These are phyloP conservation scores for Emergomyces pasteurianus DNA, from an alignment of 2,329 filamentous ascomycete genomes.

Conservation along the genomic window DNA sequence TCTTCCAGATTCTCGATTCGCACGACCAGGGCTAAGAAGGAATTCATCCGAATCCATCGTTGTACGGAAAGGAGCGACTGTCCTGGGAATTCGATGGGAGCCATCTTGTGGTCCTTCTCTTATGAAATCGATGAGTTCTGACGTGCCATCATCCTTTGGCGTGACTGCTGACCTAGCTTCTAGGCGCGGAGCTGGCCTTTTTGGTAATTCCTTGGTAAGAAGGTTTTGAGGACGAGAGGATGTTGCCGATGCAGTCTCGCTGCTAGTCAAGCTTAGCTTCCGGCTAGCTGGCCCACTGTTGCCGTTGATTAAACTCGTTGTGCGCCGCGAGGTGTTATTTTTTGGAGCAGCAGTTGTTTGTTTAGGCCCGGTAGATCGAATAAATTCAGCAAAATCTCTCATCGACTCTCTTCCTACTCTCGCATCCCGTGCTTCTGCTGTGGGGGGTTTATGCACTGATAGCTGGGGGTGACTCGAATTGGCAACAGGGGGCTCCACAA, in stretches of 20 bases:
- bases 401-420: constrained; percentile 59
- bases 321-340: not conserved
- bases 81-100: constrained; percentile 63
- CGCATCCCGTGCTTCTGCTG: constrained; percentile 54
- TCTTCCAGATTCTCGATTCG: constrained; percentile 19
- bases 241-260: not conserved
- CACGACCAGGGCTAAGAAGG: constrained; percentile 20
- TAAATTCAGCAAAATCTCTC: constrained; percentile 78
- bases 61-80: constrained; percentile 71
- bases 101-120: constrained; percentile 65
- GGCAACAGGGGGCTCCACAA: constrained; percentile 8
- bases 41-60: constrained; percentile 78
- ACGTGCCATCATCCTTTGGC: constrained; percentile 54
- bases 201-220: not conserved
- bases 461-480: constrained; percentile 5
- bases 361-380: constrained; percentile 67
- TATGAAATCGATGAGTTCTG: constrained; percentile 92
- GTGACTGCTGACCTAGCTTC: constrained; percentile 61
- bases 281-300: not conserved
- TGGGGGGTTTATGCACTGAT: constrained; percentile 10
- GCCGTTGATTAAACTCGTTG: not conserved
- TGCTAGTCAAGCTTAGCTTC: not conserved
- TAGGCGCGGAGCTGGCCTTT: constrained; percentile 34
- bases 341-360: not conserved
- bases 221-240: not conserved